Evolutionary conservation across 192 early-diverging fungal species (phyloP), one percentile per base, ranked within the genome.

Genomic region (Anaeromyces robustus): DNA sequence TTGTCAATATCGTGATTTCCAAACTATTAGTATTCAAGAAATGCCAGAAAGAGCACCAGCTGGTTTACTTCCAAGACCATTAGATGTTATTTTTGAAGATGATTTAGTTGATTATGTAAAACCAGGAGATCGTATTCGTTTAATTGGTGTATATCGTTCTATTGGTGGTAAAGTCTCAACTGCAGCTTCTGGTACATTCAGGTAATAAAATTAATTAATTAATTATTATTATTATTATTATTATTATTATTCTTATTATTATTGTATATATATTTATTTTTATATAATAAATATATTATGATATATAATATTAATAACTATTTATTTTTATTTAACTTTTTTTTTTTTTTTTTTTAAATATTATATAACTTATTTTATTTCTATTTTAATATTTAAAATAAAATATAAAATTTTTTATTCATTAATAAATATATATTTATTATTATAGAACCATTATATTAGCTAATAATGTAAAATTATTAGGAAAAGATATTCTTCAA

Each of bases 21-120:
- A 99, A 85, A 93, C 91, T 14, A 91, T 98, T 78, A 94, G 91
- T 37, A 89, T 99, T 77, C 98, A 99, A 86, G 98, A 99, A 88
- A 99, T 99, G 97, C 98, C 98, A 0, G 98, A 99, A 85, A 91
- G 97, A 29, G 94, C 97, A 13, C 96, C 96, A 22, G 93, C 95
- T 11, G 97, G 98, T 29, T 93, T 95, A 85, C 87, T 99, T 81
- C 95, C 96, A 32, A 91, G 96, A 6, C 95, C 95, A 19, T 87
- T 98, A 78, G 98, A 99, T 85, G 90, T 99, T 18, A 91, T 98
- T 77, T 86, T 98, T 80, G 96, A 98, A 83, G 96, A 96, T 84
- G 98, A 99, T 85, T 87, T 99, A 41, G 98, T 96, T 0, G 98
- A 99, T 84, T 86, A 87, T 30, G 94, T 94, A 30, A 99, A 99